Evolutionary conservation across 441 rosid genomes (phyloP), one percentile per base, ranked within the genome.

Genomic region (Croton laevigatus): DNA sequence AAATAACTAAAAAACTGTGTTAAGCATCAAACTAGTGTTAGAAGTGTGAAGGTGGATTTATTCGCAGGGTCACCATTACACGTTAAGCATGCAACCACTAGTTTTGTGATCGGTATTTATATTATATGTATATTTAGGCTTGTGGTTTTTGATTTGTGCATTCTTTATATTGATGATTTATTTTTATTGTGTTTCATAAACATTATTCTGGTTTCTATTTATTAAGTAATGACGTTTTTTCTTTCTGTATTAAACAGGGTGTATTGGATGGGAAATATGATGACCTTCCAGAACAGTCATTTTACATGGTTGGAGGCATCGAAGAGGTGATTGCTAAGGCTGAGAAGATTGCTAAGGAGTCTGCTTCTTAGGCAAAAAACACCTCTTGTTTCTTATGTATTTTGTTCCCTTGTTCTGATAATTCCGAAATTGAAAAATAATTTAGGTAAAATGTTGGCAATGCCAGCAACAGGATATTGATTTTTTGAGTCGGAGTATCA

Each of bases 291-390:
- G 96, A 95, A 68, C 99, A 95, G 68, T 91, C 99, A 0, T 95
- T 92, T 76, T 95, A 95, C 86, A 93, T 95, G 99, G 96, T 95
- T 75, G 99, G 98, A 66, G 99, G 99, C 22, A 91, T 95, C 2
- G 98, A 95, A 8, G 99, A 95, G 68, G 99, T 94, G 40, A 85
- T 94, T 75, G 91, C 98, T 4, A 94, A 92, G 86, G 99, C 96
- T 0, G 98, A 93, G 59, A 90, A 90, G 88, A 90, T 93, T 52
- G 81, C 98, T 48, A 87, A 77, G 90, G 98, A 93, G 59, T 49
- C 87, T 11, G 86, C 88, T 14, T 81, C 88, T 32, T 84, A 84
- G 32, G 32, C 32, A 2, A 27, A n/a, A 27, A 27, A 27, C 32
- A 4, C 54, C 9, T 5, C 14, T 51, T 46, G 16, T 51, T 51